Percentiles rank a stretch among this genome's conserved stretches.
These are phyloP conservation scores for Lecanicillium sp. DNA, from an alignment of 2,329 filamentous ascomycete species.

Conservation along the genomic window DNA sequence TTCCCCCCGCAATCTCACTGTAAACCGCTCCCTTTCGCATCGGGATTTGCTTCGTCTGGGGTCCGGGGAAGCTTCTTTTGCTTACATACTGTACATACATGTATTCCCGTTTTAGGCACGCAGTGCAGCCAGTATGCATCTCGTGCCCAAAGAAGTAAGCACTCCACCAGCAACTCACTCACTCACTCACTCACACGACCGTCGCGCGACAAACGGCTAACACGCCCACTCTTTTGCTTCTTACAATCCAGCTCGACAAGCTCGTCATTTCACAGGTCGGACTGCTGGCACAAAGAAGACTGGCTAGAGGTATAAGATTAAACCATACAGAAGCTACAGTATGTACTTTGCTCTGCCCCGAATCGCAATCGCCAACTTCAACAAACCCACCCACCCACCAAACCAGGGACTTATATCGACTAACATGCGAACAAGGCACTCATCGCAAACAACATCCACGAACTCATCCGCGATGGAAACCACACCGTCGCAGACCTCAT, in stretches of 20 bases:
- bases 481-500: constrained; percentile 91
- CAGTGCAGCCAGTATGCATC: constrained; percentile 28
- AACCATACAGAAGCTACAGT: constrained; percentile 88
- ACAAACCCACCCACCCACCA: background rate
- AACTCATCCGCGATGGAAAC: constrained; percentile 93
- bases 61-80: no score
- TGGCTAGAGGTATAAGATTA: constrained; percentile 79
- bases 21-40: no score
- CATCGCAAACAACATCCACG: constrained; percentile 84
- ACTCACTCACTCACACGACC: constrained; percentile 11
- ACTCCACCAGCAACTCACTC: constrained; percentile 1
- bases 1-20: no score
- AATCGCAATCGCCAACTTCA: constrained; percentile 4
- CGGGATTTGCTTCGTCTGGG: no score
- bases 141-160: constrained; percentile 40
- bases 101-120: no score
- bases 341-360: constrained; percentile 14
- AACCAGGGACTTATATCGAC: background rate
- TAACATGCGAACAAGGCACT: constrained; percentile 46
- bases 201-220: no score
- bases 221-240: no score
- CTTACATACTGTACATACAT: no score
- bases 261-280: constrained; percentile 86
- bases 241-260: constrained; percentile 78
- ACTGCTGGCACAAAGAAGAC: constrained; percentile 74